These are phyloP conservation scores for Metschnikowia rubicola DNA, from an alignment of 805 yeast genomes.

Conservation along the genomic window DNA sequence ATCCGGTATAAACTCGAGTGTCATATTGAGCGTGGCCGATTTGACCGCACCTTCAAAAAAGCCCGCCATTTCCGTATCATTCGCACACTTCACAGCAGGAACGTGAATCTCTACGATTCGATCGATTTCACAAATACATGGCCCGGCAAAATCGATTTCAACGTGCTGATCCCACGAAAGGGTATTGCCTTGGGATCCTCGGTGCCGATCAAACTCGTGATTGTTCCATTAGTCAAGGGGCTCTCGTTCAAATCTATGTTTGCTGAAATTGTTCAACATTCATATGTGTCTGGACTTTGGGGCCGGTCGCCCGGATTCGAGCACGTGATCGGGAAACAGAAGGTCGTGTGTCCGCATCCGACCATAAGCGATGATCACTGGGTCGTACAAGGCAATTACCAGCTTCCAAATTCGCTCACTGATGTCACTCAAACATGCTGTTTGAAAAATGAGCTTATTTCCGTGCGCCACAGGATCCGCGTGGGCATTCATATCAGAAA, in stretches of 20 bases:
- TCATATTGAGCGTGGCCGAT: constrained; percentile 40
- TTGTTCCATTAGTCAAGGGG: constrained; percentile 48
- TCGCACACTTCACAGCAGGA: constrained; percentile 42
- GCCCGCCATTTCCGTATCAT: constrained; percentile 42
- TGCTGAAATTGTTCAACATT: constrained; percentile 37
- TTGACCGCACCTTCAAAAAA: constrained; percentile 34
- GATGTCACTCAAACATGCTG: constrained; percentile 44
- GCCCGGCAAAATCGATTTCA: constrained; percentile 52
- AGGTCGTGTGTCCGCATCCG: constrained; percentile 20
- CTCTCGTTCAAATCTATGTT: constrained; percentile 33
- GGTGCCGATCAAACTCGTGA: constrained; percentile 38
- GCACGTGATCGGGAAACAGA: constrained; percentile 26
- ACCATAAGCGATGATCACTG: constrained; percentile 37
- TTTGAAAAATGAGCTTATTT: constrained; percentile 37
- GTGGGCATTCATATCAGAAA: constrained; percentile 44
- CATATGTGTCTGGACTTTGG: constrained; percentile 27
- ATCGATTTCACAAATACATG: constrained; percentile 48
- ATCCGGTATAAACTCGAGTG: constrained; percentile 42
- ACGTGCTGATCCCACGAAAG: constrained; percentile 40
- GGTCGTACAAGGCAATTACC: constrained; percentile 40
- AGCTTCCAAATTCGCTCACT: constrained; percentile 38
- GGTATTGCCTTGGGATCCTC: constrained; percentile 47
- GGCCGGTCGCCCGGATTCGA: constrained; percentile 43
- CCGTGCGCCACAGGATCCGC: constrained; percentile 45
- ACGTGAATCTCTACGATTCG: constrained; percentile 37